Base-by-base conservation (phyloP, 192 early-diverging fungal species). In the Backusella morwellensis region DNA sequence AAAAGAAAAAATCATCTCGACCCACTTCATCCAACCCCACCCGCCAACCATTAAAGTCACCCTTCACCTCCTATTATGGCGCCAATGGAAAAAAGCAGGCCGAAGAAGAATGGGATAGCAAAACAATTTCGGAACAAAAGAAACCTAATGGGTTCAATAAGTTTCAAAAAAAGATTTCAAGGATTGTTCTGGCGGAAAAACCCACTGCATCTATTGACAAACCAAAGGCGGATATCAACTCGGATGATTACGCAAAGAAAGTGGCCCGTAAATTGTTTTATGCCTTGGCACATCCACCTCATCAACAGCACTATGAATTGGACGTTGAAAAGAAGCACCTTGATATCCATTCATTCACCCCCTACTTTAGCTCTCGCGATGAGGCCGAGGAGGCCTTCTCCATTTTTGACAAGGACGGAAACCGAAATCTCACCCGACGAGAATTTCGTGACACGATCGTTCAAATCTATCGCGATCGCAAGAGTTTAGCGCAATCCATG, bases 351-450 rank as follows among this genome's bases (percentile, higher is more conserved):
- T 89, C 93, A 66, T 94, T 96, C 81, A 79, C 84, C 59, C 91
- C 91, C 1, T 96, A 91, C 70, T 97, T 97, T 76, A 84, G 88
- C 15, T 88, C 84, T 47, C 81, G 90, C 38, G 86, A 90, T 6
- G 89, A 91, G 12, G 92, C 95, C 2, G 83, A 89, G 50, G 90
- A 91, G 74, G 96, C 96, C 19, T 97, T 97, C 85, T 84, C 81
- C 14, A 83, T 95, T 35, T 95, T 97, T 82, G 96, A 97, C 86
- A 91, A 92, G 83, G 95, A 97, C 82, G 88, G 87, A 38, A 95
- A 95, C 77, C 94, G 95, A 59, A 92, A 95, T 67, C 84, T 97
- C 21, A 91, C 91, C 69, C 88, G 90, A 52, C 83, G 86, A 38
- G 96, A 97, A 82, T 92, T 97, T 81, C 93, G 92, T 56, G 90